A percentile compares a stretch with the other conserved stretches of the same genome.
These are phyloP conservation scores for Pseudopediastrum boryanum DNA, from an alignment of 139 green algal genomes.

Conservation along the genomic window DNA sequence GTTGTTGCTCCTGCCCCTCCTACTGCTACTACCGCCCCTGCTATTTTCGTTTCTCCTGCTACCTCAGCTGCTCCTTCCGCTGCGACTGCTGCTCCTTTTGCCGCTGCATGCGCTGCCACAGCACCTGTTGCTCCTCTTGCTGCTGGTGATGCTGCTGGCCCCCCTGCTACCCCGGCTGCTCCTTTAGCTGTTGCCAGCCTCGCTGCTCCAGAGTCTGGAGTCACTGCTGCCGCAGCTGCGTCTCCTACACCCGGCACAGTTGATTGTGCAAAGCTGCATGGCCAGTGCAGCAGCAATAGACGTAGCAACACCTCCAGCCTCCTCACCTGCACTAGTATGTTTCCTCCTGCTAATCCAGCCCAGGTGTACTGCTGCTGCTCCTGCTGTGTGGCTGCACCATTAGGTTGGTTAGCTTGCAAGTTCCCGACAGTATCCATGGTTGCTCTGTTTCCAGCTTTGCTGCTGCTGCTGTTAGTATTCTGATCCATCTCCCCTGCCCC, in stretches of 20 bases:
- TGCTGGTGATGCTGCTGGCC: constrained; percentile 4
- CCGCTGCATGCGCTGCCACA: neutral
- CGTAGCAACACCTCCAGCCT: neutral
- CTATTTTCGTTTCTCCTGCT: neutral
- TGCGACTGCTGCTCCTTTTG: neutral
- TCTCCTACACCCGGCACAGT: neutral
- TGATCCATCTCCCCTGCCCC: too few species aligned
- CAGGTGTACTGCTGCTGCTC: neutral
- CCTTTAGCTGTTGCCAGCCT: neutral
- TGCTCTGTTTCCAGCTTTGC: too few species aligned
- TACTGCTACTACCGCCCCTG: constrained; percentile 19
- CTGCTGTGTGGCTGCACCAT: too few species aligned
- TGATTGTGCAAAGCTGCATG: too few species aligned
- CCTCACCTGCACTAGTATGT: neutral
- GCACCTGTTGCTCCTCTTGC: constrained; percentile 4
- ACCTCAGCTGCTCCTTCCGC: neutral
- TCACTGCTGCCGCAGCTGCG: neutral
- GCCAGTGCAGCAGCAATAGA: too few species aligned
- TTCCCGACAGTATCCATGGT: too few species aligned
- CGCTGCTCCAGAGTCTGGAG: constrained; percentile 24
- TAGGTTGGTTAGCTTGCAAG: too few species aligned
- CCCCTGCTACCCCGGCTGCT: neutral
- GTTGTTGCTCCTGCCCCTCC: neutral
- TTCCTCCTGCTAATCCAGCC: neutral
- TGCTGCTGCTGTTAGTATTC: too few species aligned